phyloP scores from a whole-genome alignment of 352 stramenopile genomes.

The Halophytophthora batemanensis region DNA sequence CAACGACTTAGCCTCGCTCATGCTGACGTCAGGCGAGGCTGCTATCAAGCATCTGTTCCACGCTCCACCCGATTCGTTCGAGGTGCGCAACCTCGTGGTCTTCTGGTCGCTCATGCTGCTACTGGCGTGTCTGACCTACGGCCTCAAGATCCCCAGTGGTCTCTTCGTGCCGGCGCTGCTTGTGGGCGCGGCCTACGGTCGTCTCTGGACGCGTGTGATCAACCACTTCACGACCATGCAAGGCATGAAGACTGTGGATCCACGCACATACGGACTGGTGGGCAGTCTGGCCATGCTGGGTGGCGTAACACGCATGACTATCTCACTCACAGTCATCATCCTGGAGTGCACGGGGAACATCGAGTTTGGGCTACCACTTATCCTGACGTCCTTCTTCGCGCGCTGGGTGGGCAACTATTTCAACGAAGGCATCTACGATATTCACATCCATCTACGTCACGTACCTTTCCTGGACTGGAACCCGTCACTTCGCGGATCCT shows the following conservation, averaged over 20 bases:
- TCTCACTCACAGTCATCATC: constrained; percentile 98
- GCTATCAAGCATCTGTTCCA: constrained; percentile 97
- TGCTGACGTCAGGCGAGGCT: constrained; percentile 93
- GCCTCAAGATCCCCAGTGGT: constrained; percentile 94
- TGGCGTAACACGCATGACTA: constrained; percentile 98
- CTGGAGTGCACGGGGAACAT: constrained; percentile 98
- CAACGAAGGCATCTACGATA: constrained; percentile 99
- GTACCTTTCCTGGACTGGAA: constrained; percentile 82
- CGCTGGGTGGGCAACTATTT: constrained; percentile 98
- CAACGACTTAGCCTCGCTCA: constrained; percentile 96
- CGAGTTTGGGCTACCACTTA: constrained; percentile 97
- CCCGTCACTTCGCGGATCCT: constrained; percentile 56
- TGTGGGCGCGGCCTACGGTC: constrained; percentile 93
- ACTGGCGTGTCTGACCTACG: constrained; percentile 93
- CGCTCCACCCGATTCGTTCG: constrained; percentile 65
- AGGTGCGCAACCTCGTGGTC: constrained; percentile 67
- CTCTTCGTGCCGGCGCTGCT: constrained; percentile 97
- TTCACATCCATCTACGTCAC: constrained; percentile 95
- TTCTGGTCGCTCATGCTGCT: constrained; percentile 74
- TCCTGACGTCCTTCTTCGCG: constrained; percentile 96
- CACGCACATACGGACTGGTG: constrained; percentile 95
- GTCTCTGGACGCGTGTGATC: constrained; percentile 84
- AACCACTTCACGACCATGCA: constrained; percentile 67
- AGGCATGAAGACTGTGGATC: constrained; percentile 64
- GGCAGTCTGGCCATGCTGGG: constrained; percentile 94